Evolutionary conservation across 2,329 filamentous ascomycete genomes (phyloP), one percentile per base, ranked within the genome.

Genomic region (Thermothelomyces thermophilus): DNA sequence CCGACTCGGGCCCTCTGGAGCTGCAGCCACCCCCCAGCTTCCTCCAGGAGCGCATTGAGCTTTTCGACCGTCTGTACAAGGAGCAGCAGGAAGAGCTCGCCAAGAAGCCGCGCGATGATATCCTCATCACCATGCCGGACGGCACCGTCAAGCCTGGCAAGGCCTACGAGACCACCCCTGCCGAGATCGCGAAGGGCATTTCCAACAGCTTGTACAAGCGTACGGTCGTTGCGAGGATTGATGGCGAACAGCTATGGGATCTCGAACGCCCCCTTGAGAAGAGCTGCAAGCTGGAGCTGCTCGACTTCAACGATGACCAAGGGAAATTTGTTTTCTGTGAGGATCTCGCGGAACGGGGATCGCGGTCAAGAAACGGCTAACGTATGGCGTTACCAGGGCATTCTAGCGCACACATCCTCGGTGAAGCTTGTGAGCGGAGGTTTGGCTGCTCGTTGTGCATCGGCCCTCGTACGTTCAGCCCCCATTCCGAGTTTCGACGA

Each of bases 351-450:
- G 13, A 5, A 9, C 7, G 22, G 26, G 3, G 14, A 16, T 8
- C 5, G 13, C 34, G 44, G 8, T 28, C 22, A 20, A 13, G 10
- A 11, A 9, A 8, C 22, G 46, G 39, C 46, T 42, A 28, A 37
- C 39, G 28, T 3, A 9, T 19, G 16, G 10, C 14, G 17, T 22
- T 6, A 13, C 3, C 19, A 54, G 52, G 55, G 91, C 93, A 97
- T 70, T 95, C 89, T 17, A 91, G 86, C 62, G 93, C 93, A 39
- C 93, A 98, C 68, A 84, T 95, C 57, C 80, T 98, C n/a, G 93
- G 93, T 60, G 93, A 97, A 70, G 90, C 90, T 53, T 87, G 86
- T 43, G 93, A 98, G 71, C 80, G 86, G 64, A 80, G 90, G 62
- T 98, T 90, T 65, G 88, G 90, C 53, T 96, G 91, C 71, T 61